phyloP scores from a whole-genome alignment of 75 land plant species.

The Selaginella moellendorffii region DNA sequence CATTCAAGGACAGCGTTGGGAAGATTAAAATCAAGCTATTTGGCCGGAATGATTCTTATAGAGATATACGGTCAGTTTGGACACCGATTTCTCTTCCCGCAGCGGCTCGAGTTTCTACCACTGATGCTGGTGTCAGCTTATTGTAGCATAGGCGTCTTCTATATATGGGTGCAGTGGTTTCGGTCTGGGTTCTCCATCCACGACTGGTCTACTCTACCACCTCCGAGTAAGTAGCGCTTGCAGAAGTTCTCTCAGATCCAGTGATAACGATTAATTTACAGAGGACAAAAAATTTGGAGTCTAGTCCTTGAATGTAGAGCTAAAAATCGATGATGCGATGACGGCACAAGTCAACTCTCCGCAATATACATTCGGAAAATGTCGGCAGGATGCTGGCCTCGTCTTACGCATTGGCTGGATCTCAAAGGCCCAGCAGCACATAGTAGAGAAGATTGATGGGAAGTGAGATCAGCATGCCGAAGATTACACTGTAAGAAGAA shows the following conservation, averaged over 20 bases:
- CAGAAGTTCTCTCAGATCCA: no score
- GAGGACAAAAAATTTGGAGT: background rate
- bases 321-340: no score
- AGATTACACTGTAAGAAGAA: background rate
- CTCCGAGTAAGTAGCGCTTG: no score
- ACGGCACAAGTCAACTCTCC: background rate
- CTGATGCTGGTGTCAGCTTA: conserved; percentile 72
- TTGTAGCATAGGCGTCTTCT: conserved; percentile 60
- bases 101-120: conserved; percentile 60
- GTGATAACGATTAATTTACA: background rate
- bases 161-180: conserved; percentile 37
- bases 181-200: no score
- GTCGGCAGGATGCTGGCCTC: background rate
- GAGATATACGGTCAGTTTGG: conserved; percentile 70
- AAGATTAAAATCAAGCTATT: conserved; percentile 25
- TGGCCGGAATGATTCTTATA: conserved; percentile 42
- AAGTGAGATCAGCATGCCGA: conserved; percentile 3
- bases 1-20: conserved; percentile 15
- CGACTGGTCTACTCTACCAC: no score
- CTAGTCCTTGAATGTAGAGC: background rate
- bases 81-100: conserved; percentile 43
- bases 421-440: background rate
- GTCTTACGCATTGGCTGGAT: background rate
- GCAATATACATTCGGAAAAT: background rate
- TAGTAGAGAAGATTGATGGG: conserved; percentile 7